Percentiles rank a stretch among this genome's conserved stretches.
phyloP scores from a whole-genome alignment of 1,284 basidiomycete genomes.

The Apiotrichum gamsii region DNA sequence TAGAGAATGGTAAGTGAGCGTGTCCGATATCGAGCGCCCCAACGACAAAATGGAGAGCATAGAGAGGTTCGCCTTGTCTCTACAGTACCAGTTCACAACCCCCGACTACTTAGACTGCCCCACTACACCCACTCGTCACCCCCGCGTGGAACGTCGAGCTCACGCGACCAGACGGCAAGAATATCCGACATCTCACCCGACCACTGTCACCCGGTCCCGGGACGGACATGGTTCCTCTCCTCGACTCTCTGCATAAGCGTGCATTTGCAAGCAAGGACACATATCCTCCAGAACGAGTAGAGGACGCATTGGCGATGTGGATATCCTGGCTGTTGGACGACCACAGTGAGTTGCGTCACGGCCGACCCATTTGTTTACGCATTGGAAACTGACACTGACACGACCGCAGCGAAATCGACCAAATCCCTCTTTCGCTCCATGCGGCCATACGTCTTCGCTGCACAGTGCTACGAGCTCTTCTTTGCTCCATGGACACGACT shows the following conservation, averaged over 20 bases:
- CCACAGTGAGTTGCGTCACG: constrained; percentile 27
- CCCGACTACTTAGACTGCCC: not conserved
- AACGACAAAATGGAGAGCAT: too few relatives aligned
- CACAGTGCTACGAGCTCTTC: constrained; percentile 50
- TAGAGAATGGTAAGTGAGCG: constrained; percentile 55
- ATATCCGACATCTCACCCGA: constrained; percentile 56
- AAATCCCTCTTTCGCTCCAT: constrained; percentile 14
- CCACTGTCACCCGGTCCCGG: constrained; percentile 33
- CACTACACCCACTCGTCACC: constrained; percentile 1
- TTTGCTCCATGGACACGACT: constrained; percentile 51
- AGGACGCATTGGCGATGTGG: constrained; percentile 49
- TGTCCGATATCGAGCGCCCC: not conserved
- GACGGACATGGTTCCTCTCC: constrained; percentile 20
- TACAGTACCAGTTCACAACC: too few relatives aligned
- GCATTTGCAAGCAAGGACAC: constrained; percentile 14
- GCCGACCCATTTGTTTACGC: too few relatives aligned
- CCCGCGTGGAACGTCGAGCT: too few relatives aligned
- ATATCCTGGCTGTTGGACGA: constrained; percentile 47
- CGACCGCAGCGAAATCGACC: not conserved
- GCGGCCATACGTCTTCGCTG: constrained; percentile 50
- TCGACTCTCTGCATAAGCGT: constrained; percentile 4
- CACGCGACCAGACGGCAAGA: constrained; percentile 55
- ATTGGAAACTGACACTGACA: constrained; percentile 1
- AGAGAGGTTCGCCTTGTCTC: too few relatives aligned
- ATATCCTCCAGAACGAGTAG: constrained; percentile 45